Base-by-base conservation (phyloP, 192 early-diverging fungal genomes). In the Linnemannia schmuckeri region DNA sequence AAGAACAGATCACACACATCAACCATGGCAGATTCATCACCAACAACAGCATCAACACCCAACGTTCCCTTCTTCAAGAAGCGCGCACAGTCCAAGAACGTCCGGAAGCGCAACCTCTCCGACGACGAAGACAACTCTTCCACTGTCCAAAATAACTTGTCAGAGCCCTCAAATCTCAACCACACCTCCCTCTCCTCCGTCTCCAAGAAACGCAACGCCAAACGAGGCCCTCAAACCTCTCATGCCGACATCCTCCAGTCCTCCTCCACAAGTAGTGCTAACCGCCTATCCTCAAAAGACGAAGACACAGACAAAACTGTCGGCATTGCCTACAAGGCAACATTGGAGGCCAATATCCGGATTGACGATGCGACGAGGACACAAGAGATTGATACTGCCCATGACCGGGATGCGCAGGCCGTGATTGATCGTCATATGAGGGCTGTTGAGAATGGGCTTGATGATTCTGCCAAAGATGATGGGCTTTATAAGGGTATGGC, bases 401-500 rank as follows among this genome's bases (percentile, higher is more conserved):
- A 88, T 52, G 91, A 90, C 42, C 75, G 77, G 52, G 89, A 90
- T 74, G 88, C 85, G 8, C 88, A 88, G 55, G 70, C 82, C 12
- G 27, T 90, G 37, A 86, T 90, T 46, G 89, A 90, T 68, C 80
- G 88, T 10, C 87, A 90, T 70, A 80, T 90, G 77, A 72, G 87
- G n/a, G 87, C 87, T 42, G 87, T 88, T 24, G 89, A 90, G 41
- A 81, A 85, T 66, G 78, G 86, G 17, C 55, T 82, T 7, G 86
- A 82, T 3, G 86, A 82, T 13, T 46, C 78, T 27, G 83, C 80
- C 0, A 83, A 87, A 41, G 92, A 89, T 10, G 90, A 90, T 57
- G 89, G 88, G 24, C 41, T 94, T 15, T 97, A 97, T 90, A 92
- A 89, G 68, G 96, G 96, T 42, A 87, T 93, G 81, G 81, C 78